Conservation (phyloP, 495 filamentous ascomycete genomes). For the Polyplosphaeria fusca region DNA sequence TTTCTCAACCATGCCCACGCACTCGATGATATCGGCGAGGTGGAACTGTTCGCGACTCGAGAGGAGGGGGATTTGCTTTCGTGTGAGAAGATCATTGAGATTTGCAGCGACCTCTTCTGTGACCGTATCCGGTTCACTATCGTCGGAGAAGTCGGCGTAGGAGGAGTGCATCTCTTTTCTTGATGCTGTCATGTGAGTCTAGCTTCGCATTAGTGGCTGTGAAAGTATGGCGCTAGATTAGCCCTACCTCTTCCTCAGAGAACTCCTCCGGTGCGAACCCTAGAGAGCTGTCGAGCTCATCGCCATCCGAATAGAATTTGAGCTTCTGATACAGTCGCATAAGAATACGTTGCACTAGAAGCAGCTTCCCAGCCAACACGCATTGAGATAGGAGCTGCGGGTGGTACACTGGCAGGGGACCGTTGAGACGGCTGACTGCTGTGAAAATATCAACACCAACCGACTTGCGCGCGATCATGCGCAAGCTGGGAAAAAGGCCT, state of each 20-base stretch:
- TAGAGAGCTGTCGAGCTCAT: conserved; percentile 75
- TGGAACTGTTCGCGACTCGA: conserved; percentile 87
- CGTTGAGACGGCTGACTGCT: conserved; percentile 76
- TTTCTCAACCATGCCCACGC: conserved; percentile 80
- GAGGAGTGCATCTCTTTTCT: conserved; percentile 55
- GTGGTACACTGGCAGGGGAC: conserved; percentile 86
- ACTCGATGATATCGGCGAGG: conserved; percentile 82
- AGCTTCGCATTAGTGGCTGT: not conserved
- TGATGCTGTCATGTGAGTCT: conserved; percentile 39
- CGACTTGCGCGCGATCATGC: conserved; percentile 56
- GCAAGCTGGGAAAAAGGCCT: conserved; percentile 61
- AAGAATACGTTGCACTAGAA: conserved; percentile 70
- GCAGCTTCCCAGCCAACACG: conserved; percentile 75
- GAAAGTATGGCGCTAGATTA: not conserved
- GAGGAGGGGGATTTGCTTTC: conserved; percentile 72
- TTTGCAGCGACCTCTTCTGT: conserved; percentile 67
- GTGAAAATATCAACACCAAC: conserved; percentile 67
- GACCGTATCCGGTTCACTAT: conserved; percentile 52
- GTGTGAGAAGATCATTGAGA: conserved; percentile 75
- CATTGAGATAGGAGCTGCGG: conserved; percentile 89
- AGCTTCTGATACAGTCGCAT: conserved; percentile 72
- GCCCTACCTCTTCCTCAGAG: conserved; percentile 50
- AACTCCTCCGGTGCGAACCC: conserved; percentile 71
- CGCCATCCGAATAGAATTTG: conserved; percentile 80
- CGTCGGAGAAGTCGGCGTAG: conserved; percentile 52